Percentiles rank a stretch among this genome's conserved stretches.
Conservation (phyloP, 2,329 filamentous ascomycete species). For the Aspergillus piperis region DNA sequence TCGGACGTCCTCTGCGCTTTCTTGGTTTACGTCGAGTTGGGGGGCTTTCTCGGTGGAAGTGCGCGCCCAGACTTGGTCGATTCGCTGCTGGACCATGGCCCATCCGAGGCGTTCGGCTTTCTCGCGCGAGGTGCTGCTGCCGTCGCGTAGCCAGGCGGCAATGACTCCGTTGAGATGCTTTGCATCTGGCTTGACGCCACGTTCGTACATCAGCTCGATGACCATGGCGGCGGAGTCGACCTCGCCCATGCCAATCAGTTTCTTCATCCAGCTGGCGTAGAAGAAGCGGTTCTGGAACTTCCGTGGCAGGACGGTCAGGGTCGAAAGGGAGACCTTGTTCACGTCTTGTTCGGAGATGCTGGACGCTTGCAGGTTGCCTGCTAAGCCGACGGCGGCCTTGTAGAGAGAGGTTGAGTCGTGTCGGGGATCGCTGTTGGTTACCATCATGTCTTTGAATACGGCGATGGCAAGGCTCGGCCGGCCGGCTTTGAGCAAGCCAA, state of each 20-base stretch:
- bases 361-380: conserved; percentile 44
- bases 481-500: conserved; percentile 68
- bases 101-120: conserved; percentile 70
- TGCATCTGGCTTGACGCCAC: conserved; percentile 66
- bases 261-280: conserved; percentile 85
- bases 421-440: conserved; percentile 53
- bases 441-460: conserved; percentile 89
- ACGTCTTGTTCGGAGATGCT: conserved; percentile 47
- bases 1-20: conserved; percentile 23
- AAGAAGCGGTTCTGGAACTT: conserved; percentile 72
- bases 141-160: conserved; percentile 72
- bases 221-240: conserved; percentile 71
- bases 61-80: conserved; percentile 60
- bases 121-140: conserved; percentile 54
- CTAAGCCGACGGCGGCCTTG: conserved; percentile 41
- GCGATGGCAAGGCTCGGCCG: conserved; percentile 68
- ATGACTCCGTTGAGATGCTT: conserved; percentile 82
- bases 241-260: conserved; percentile 72
- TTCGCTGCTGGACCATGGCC: conserved; percentile 72
- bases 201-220: conserved; percentile 71
- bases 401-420: conserved; percentile 51
- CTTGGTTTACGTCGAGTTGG: conserved; percentile 29
- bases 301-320: conserved; percentile 55
- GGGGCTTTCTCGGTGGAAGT: conserved; percentile 21
- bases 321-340: conserved; percentile 51